phyloP scores from a whole-genome alignment of 176 grass and related monocot species.

The Triticum aestivum region DNA sequence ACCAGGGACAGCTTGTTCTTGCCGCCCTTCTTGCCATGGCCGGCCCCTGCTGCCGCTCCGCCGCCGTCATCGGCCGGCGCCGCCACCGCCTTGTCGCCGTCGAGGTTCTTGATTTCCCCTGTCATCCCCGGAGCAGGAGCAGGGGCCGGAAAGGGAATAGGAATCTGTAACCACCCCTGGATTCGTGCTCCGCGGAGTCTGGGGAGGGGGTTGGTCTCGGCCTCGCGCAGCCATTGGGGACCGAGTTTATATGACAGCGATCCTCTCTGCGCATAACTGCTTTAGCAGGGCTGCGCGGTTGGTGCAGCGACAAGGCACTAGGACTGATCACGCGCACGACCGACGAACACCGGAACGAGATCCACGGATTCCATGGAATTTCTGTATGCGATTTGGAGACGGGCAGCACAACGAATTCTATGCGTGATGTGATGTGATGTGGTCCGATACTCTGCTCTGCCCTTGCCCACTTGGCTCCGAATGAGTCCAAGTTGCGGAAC shows the following conservation, averaged over 20 bases:
- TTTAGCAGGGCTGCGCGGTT: background rate
- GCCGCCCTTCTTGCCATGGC: background rate
- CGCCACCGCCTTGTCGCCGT: background rate
- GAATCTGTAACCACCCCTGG: background rate
- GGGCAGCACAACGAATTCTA: no score
- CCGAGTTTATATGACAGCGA: background rate
- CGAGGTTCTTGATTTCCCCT: conserved; percentile 16
- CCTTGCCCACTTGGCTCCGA: no score
- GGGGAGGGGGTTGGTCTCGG: background rate
- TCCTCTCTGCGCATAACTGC: background rate
- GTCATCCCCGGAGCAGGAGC: background rate
- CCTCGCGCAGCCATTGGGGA: background rate
- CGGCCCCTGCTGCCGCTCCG: background rate
- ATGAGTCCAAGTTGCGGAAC: no score
- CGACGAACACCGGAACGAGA: background rate
- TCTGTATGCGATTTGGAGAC: no score
- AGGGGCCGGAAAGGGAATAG: background rate
- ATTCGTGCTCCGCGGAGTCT: background rate
- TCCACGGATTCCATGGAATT: background rate
- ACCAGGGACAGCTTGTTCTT: conserved; percentile 55
- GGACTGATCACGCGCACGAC: no score
- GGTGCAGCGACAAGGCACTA: background rate
- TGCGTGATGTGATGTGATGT: no score
- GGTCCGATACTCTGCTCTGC: no score
- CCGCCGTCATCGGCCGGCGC: no score